Evolutionary conservation across 2,329 filamentous ascomycete genomes (phyloP).

Genomic region (Ascochyta clinopodiicola): DNA sequence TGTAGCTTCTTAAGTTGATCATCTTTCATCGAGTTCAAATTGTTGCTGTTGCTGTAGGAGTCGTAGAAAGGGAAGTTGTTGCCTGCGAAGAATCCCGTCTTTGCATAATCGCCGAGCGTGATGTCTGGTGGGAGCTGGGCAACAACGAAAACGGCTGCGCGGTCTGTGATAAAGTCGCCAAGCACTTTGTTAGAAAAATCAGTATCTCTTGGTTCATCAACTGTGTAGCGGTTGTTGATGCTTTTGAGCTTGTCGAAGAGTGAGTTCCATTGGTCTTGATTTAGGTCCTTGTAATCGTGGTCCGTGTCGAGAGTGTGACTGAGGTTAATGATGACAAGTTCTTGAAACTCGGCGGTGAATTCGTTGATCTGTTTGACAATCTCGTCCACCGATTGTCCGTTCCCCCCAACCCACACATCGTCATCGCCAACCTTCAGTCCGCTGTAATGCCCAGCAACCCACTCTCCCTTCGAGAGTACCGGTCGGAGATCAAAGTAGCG

Average conservation of each 20-base stretch:
- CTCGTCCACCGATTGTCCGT: constrained; percentile 54
- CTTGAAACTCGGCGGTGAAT: constrained; percentile 54
- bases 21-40: constrained; percentile 38
- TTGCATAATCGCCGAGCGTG: constrained; percentile 37
- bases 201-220: constrained; percentile 28
- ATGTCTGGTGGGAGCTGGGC: constrained; percentile 41
- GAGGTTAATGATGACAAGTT: constrained; percentile 57
- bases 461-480: constrained; percentile 49
- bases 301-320: constrained; percentile 55
- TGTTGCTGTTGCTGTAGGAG: constrained; percentile 47
- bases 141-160: constrained; percentile 47
- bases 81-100: constrained; percentile 45
- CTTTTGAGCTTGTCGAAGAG: constrained; percentile 53
- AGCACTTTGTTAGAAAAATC: constrained; percentile 45
- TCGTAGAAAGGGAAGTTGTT: constrained; percentile 46
- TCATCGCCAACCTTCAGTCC: constrained; percentile 39
- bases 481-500: constrained; percentile 59
- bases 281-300: constrained; percentile 48
- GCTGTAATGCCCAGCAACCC: constrained; percentile 54
- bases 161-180: constrained; percentile 47
- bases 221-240: constrained; percentile 51
- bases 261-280: constrained; percentile 49
- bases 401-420: constrained; percentile 52
- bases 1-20: constrained; percentile 50
- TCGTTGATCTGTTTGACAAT: constrained; percentile 55